Evolutionary conservation across 2,329 filamentous ascomycete species (phyloP).

Genomic region (Colletotrichum sp.): DNA sequence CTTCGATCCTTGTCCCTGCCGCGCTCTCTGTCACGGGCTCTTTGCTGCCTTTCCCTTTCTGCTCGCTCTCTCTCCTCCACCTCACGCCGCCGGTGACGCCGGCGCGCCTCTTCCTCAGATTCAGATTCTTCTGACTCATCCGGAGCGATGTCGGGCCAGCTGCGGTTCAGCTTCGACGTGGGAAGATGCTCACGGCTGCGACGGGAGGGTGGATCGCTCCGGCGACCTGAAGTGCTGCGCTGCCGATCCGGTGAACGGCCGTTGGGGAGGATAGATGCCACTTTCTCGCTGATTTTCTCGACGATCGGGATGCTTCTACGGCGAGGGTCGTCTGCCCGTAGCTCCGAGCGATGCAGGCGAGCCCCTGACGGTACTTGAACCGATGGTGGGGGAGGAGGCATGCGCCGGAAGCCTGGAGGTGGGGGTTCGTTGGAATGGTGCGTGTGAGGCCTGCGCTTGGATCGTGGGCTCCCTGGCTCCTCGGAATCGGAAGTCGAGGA

Average conservation of each 20-base stretch:
- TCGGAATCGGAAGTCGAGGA: conserved; percentile 46
- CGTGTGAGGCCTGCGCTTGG: conserved; percentile 22
- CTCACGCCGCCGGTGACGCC: conserved; percentile 23
- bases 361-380: conserved; percentile 25
- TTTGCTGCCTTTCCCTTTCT: conserved; percentile 39
- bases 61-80: conserved; percentile 28
- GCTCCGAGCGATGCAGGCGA: conserved; percentile 37
- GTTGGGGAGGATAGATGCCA: conserved; percentile 47
- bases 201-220: conserved; percentile 24
- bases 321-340: conserved; percentile 40
- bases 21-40: conserved; percentile 41
- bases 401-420: conserved; percentile 35
- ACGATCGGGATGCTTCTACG: conserved; percentile 40
- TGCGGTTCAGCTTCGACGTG: conserved; percentile 43
- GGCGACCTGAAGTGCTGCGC: conserved; percentile 37
- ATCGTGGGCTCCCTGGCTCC: conserved; percentile 26
- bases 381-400: conserved; percentile 32
- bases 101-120: conserved; percentile 34
- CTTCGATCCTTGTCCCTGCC: conserved; percentile 29
- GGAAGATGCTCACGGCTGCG: conserved; percentile 41
- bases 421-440: conserved; percentile 30
- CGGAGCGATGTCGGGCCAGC: conserved; percentile 45
- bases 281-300: conserved; percentile 49
- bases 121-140: conserved; percentile 38
- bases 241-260: conserved; percentile 37